Evolutionary conservation across 202 grass and related monocot genomes (phyloP), one percentile per base, ranked within the genome.

Genomic region (Hordeum pubiflorum): DNA sequence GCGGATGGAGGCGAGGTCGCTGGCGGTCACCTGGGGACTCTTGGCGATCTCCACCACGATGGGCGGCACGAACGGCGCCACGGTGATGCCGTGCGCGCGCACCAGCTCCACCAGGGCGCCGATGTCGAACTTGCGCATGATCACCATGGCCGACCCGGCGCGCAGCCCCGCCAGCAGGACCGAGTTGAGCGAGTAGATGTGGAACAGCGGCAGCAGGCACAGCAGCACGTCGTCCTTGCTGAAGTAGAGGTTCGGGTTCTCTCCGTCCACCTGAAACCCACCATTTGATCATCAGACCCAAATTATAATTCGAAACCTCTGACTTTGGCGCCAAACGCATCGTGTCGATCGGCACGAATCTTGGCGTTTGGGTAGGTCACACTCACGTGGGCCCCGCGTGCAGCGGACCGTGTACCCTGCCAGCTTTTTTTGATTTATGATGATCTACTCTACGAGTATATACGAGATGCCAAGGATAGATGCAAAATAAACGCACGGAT

Each of bases 41-140:
- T 97, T 97, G 54, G 90, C 90, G 80, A 97, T 89, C 94, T 97
- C 91, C 17, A 97, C 92, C 29, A 97, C 94, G 78, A 97, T 94
- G 0, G 94, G 94, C 0, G 94, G 94, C 79, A 97, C 94, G 63
- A 97, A 77, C 0, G 94, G 92, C 3, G 79, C 88, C 4, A 97
- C 67, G 7, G 94, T 94, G 43, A 94, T 55, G 6, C 0, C 6
- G 76, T 89, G 41, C 31, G n/a, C 21, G 29, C 91, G 92, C 24
- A 91, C 79, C 23, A 97, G 80, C 9, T 84, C 86, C 10, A 97
- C 87, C 5, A 97, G 78, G n/a, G 84, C 74, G 21, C 56, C 77
- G 4, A 88, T 67, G 1, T 94, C 95, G 63, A 97, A 97, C 79
- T 92, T 94, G 79, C 85, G 86, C 95, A 98, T 87, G 82, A 98